Evolutionary conservation across 2,329 filamentous ascomycete genomes (phyloP).

Genomic region (Fusarium hainanense): DNA sequence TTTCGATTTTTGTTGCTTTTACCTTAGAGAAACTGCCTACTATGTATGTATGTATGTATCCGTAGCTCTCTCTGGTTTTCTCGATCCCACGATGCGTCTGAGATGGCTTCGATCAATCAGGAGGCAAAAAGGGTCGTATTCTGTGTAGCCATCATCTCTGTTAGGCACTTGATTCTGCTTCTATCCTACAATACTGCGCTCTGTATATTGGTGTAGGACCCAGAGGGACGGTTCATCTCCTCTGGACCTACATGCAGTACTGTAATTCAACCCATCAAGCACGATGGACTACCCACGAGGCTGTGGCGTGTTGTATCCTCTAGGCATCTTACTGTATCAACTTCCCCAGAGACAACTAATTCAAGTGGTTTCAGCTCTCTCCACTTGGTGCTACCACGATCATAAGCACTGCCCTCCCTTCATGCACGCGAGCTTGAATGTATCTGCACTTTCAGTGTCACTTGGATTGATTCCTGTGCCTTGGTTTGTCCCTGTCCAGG

Average conservation of each 20-base stretch:
- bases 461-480: not conserved
- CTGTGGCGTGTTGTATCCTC: conserved; percentile 11
- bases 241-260: not conserved
- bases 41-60: not conserved
- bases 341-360: conserved; percentile 25
- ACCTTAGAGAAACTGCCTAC: conserved; percentile 23
- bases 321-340: not conserved
- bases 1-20: conserved; percentile 35
- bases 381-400: conserved; percentile 15
- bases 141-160: conserved; percentile 8
- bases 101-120: conserved; percentile 12
- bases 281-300: not conserved
- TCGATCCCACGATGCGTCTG: conserved; percentile 3
- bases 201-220: not conserved
- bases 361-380: conserved; percentile 29
- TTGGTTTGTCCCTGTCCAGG: conserved; percentile 12
- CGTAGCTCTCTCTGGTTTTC: not conserved
- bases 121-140: conserved; percentile 12
- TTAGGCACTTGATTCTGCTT: not conserved
- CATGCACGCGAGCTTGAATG: not conserved
- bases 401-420: conserved; percentile 16
- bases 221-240: conserved; percentile 24
- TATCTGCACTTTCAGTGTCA: not conserved
- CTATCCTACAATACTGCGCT: not conserved
- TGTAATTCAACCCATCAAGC: not conserved